Percentiles rank a stretch among this genome's conserved stretches.
phyloP scores from a whole-genome alignment of 78 protist species.

The Isochrysis galbana region DNA sequence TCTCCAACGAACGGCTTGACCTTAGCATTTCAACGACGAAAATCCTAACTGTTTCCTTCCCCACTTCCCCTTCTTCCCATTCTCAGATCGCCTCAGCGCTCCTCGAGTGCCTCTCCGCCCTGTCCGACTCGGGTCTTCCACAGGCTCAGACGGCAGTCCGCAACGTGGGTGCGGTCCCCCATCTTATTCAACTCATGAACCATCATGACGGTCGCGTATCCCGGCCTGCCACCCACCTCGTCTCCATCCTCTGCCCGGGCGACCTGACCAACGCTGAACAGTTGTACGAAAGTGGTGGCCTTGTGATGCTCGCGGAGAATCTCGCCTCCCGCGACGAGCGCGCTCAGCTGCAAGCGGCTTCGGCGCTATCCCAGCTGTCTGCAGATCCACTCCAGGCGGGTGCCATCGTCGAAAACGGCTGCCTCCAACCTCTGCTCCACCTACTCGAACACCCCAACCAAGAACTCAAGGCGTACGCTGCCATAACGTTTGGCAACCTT shows the following conservation, averaged over 20 bases:
- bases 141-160: neutral
- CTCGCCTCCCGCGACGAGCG: neutral
- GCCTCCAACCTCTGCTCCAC: neutral
- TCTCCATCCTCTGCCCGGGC: neutral
- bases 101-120: neutral
- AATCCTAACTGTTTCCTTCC: too few species aligned
- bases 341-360: neutral
- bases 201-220: neutral
- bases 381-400: neutral
- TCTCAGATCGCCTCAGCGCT: neutral
- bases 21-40: too few species aligned
- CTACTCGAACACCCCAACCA: neutral
- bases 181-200: neutral
- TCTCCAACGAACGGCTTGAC: too few species aligned
- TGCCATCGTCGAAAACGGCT: neutral
- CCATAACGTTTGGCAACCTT: neutral
- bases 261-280: neutral
- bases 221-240: neutral
- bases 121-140: neutral
- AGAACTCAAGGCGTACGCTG: neutral
- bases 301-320: neutral
- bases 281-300: neutral
- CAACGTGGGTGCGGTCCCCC: neutral
- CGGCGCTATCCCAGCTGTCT: neutral
- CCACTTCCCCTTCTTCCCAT: too few species aligned